Percentiles rank a stretch among this genome's conserved stretches.
phyloP scores from a whole-genome alignment of 2,329 filamentous ascomycete genomes.

The Pezizomycotina sp. region DNA sequence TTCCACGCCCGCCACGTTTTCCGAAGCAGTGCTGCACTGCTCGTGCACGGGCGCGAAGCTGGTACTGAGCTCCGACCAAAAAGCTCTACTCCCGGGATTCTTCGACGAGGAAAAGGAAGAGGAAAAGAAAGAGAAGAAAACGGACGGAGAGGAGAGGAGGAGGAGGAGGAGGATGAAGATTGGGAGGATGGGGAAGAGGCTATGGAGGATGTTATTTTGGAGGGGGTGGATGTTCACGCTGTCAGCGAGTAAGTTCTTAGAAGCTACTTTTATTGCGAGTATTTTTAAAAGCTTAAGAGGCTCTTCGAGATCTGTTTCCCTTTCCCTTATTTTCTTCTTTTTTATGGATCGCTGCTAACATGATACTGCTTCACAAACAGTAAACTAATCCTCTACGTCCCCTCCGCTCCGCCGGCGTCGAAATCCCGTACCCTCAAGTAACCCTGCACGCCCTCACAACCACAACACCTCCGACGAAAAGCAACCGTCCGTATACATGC shows the following conservation, averaged over 20 bases:
- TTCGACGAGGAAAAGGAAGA: constrained; percentile 13
- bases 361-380: constrained; percentile 4
- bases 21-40: constrained; percentile 14
- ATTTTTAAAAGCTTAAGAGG: too few species aligned
- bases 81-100: constrained; percentile 14
- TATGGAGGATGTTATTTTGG: constrained; percentile 15
- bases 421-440: constrained; percentile 13
- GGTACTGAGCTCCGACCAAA: constrained; percentile 15
- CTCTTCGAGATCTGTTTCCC: too few species aligned
- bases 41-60: constrained; percentile 13
- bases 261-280: too few species aligned
- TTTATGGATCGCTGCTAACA: not conserved
- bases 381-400: constrained; percentile 8
- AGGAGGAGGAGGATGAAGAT: constrained; percentile 13
- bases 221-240: constrained; percentile 10
- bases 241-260: too few species aligned
- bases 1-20: constrained; percentile 14
- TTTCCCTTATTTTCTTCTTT: not conserved
- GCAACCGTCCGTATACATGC: constrained; percentile 20
- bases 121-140: constrained; percentile 11
- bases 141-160: constrained; percentile 3
- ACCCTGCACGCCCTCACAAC: constrained; percentile 17
- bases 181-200: constrained; percentile 15
- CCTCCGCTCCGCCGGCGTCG: constrained; percentile 11
- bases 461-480: constrained; percentile 16